Base-by-base conservation (phyloP, 805 yeast species). In the Lipomyces chichibuensis region DNA sequence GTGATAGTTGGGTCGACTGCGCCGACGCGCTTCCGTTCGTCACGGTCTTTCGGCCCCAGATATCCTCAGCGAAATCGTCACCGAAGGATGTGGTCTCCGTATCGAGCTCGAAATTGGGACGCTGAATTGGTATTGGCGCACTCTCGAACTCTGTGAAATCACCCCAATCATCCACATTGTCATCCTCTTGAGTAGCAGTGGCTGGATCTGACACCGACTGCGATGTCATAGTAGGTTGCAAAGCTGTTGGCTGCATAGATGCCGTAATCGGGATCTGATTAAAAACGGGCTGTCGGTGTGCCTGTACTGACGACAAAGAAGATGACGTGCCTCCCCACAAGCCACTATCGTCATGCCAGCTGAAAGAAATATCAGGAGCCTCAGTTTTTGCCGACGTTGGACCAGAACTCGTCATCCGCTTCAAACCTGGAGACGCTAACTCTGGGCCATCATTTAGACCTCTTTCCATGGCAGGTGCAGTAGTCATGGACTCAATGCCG, bases 91-190 rank as follows among this genome's bases (percentile, higher is more conserved):
- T 5, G 2, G 33, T 35, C 6, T 17, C 49, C 13, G 62, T 60
- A 29, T 60, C 58, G 32, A 60, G 62, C 11, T 32, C 35, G 13
- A 59, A 43, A 5, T 8, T 20, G 33, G 39, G 29, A 14, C 37
- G n/a, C 5, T 23, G 25, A 13, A 54, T 11, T 51, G 43, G 49
- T 13, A 9, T 46, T 5, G 58, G 23, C n/a, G 55, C 25, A 53
- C 33, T 43, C 11, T 32, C 51, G 17, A 25, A 20, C 2, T 17
- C 57, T 7, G 59, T 57, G 32, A 64, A 64, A 13, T 59, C 63
- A 17, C 63, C 66, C 66, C 66, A 64, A 17, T 64, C 63, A 25
- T 64, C 65, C 35, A 27, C n/a, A 37, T 11, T 29, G 54, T 17
- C 49, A 8, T n/a, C 55, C 17, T 25, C 55, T 14, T 52, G 55